These are phyloP conservation scores for Fusarium goolgardi DNA, from an alignment of 2,329 filamentous ascomycete genomes.

Conservation along the genomic window DNA sequence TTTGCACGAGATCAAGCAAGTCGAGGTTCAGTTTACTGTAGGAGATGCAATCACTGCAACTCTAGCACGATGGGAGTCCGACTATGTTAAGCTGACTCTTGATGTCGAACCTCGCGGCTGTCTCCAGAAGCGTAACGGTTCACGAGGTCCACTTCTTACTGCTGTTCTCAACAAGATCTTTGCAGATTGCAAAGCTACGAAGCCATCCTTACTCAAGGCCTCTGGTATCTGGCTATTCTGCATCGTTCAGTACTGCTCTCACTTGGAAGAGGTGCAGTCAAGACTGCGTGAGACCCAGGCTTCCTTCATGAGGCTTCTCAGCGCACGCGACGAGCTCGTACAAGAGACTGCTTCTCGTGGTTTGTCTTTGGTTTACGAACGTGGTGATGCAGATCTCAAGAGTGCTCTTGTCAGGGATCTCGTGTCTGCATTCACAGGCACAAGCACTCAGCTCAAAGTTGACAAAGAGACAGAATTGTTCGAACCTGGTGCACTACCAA, in stretches of 20 bases:
- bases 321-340: constrained; percentile 90
- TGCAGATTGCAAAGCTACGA: constrained; percentile 81
- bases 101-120: constrained; percentile 72
- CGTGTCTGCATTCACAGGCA: constrained; percentile 87
- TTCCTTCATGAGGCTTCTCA: constrained; percentile 88
- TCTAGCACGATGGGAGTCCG: constrained; percentile 84
- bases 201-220: constrained; percentile 89
- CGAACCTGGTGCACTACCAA: constrained; percentile 88
- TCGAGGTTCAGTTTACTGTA: constrained; percentile 89
- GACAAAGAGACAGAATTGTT: constrained; percentile 93
- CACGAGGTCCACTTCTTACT: constrained; percentile 58
- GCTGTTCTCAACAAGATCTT: constrained; percentile 78
- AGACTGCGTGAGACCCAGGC: constrained; percentile 82
- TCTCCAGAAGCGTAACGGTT: constrained; percentile 52
- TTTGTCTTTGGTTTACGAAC: constrained; percentile 92
- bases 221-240: constrained; percentile 96
- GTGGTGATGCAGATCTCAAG: constrained; percentile 83
- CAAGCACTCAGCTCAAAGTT: constrained; percentile 80
- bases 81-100: constrained; percentile 77
- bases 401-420: constrained; percentile 88
- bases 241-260: constrained; percentile 88
- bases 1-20: constrained; percentile 84
- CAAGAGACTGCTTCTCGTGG: constrained; percentile 95
- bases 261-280: constrained; percentile 77
- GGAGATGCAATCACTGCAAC: constrained; percentile 88